Evolutionary conservation across 2,329 filamentous ascomycete genomes (phyloP), one percentile per base, ranked within the genome.

Genomic region (Botrytis medusae): DNA sequence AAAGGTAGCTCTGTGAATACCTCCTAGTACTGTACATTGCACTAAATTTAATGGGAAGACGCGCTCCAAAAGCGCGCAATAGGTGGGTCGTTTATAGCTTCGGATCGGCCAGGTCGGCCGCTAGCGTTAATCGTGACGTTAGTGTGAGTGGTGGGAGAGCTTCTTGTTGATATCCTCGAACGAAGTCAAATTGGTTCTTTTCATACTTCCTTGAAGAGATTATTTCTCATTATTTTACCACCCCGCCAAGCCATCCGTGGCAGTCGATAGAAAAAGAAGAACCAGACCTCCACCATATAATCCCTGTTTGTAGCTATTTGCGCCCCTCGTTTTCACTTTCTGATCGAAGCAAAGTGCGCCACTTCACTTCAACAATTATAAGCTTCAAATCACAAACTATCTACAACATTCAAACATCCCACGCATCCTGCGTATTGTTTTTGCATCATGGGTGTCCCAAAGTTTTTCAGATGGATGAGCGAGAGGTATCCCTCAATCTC

Each of bases 401-500:
- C 42, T 69, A 75, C 51, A 75, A 70, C 65, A 44, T 44, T 12
- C 61, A 29, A 34, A 9, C 25, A 54, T 42, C 14, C 42, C 5
- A 57, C 71, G 57, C 65, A 54, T 22, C 20, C 34, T n/a, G 65
- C 71, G 67, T 40, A 70, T 25, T n/a, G n/a, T 22, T 44, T 61
- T 54, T 71, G 46, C 69, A 74, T 44, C 61, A 82, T 82, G 80
- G 80, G 91, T 89, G 91, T 93, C 77, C 86, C 86, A 48, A 83
- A 83, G 57, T 83, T 80, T 75, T 81, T 82, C 77, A 77, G 96
- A 89, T 99, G 97, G 96, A 92, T 99, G 87, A 98, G 95, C 74
- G 97, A 99, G 89, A 92, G 97, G 79, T 99, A 99, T 89, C 96
- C 96, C 72, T 91, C 96, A 75, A 99, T 99, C 83, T 99, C 96